Percentiles rank a stretch among this genome's conserved stretches.
phyloP scores from a whole-genome alignment of 306 rosid species.

The Cotoneaster glaucophyllus region DNA sequence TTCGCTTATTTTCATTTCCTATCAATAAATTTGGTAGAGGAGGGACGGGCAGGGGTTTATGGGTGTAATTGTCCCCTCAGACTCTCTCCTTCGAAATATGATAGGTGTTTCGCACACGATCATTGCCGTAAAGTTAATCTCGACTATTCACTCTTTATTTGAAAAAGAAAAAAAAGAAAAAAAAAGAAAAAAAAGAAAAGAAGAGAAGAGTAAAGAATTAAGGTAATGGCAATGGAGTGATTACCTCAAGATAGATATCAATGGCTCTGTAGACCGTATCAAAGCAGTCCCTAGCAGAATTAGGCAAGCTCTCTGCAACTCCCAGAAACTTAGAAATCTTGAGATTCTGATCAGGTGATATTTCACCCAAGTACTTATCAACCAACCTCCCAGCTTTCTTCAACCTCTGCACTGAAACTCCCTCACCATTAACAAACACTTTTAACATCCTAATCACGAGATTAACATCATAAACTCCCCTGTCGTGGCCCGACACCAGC shows the following conservation, averaged over 20 bases:
- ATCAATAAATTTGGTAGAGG: too few species aligned
- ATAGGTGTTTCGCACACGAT: too few species aligned
- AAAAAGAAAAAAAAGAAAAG: neutral
- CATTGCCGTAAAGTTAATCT: too few species aligned
- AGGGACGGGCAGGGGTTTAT: too few species aligned
- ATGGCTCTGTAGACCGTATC: conserved; percentile 74
- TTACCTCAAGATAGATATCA: conserved; percentile 74
- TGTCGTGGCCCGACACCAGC: conserved; percentile 43
- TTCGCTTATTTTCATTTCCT: too few species aligned
- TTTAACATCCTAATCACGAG: conserved; percentile 56
- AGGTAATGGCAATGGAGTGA: neutral
- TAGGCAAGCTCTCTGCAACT: conserved; percentile 64
- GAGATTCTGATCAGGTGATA: conserved; percentile 68
- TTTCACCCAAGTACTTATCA: conserved; percentile 62
- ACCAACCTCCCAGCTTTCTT: conserved; percentile 56
- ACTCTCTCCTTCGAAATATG: too few species aligned
- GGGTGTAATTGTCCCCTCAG: too few species aligned
- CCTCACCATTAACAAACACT: conserved; percentile 37
- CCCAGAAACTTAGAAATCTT: conserved; percentile 60
- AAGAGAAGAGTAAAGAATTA: too few species aligned
- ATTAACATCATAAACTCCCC: conserved; percentile 58
- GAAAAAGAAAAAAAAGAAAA: neutral
- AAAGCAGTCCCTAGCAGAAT: conserved; percentile 55
- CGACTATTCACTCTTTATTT: too few species aligned
- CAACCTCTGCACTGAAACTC: conserved; percentile 34